These are phyloP conservation scores for Eucalyptus sp. DNA, from an alignment of 345 rosid genomes.

Conservation along the genomic window DNA sequence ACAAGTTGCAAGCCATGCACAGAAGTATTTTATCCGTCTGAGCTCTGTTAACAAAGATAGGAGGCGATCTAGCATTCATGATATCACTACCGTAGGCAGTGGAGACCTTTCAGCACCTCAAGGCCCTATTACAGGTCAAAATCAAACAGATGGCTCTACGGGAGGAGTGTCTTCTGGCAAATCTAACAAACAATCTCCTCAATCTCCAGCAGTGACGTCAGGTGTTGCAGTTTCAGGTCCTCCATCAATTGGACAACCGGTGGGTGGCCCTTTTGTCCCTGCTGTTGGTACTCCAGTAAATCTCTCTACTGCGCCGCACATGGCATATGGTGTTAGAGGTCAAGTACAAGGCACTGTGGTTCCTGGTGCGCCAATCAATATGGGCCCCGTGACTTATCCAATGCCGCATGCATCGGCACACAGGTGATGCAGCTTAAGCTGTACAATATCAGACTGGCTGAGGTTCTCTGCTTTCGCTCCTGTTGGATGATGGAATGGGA, in stretches of 20 bases:
- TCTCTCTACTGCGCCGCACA: neutral
- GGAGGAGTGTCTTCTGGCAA: neutral
- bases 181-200: neutral
- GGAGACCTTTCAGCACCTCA: conserved; percentile 1
- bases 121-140: conserved; percentile 6
- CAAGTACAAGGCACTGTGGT: neutral
- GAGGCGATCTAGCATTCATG: conserved; percentile 10
- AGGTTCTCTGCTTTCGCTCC: neutral
- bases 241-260: neutral
- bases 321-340: neutral
- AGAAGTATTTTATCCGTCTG: conserved; percentile 8
- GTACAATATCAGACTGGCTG: neutral
- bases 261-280: neutral
- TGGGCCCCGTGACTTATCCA: neutral
- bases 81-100: neutral
- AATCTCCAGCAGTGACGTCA: neutral
- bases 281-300: conserved; percentile 9
- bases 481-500: neutral
- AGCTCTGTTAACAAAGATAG: conserved; percentile 9
- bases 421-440: neutral
- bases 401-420: neutral
- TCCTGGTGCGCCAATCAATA: neutral
- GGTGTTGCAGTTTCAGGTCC: neutral
- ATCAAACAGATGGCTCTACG: neutral
- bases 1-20: conserved; percentile 15